Base-by-base conservation (phyloP, 2,329 filamentous ascomycete species). In the Claviceps maximensis region DNA sequence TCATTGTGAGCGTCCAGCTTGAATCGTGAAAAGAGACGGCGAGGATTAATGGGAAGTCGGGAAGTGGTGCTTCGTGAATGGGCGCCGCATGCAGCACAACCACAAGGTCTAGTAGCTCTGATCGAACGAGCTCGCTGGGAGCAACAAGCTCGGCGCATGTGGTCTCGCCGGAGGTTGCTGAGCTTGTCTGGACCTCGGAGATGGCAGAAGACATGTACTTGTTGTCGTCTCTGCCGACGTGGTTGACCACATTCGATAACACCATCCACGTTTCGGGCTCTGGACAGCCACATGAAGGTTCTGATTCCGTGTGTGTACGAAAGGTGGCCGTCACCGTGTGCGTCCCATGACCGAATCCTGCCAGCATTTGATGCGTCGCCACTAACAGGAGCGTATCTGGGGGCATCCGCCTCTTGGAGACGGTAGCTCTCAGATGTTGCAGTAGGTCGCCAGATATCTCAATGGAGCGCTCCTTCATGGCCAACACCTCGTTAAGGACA, bases 81-180 rank as follows among this genome's bases (percentile, higher is more conserved):
- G 41, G 13, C 4, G 1, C 27, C 31, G 1, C 31, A 19, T 49
- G 25, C n/a, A 53, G 49, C 4, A 55, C 50, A 9, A 53, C 51
- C 25, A 55, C 41, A 15, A 55, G 47, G 25, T 55, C 53, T 29
- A 53, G 19, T 2, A 52, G 36, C 33, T 52, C 53, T 27, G 50
- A 47, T n/a, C 36, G 51, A 15, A 53, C 46, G 17, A 55, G 53
- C 33, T 52, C 50, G 17, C 19, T 10, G 12, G 42, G 25, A 8
- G 9, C 5, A 10, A 52, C 21, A 2, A 19, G 4, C n/a, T n/a
- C n/a, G n/a, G 17, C 15, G n/a, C 27, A 27, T 12, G 36, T 10
- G n/a, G n/a, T n/a, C 4, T 31, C 49, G 49, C 45, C 7, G 21
- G 5, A 3, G 9, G 23, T 27, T 40, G 27, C 41, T 40, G 27